These are phyloP conservation scores for Lecanosticta acicola DNA, from an alignment of 2,329 filamentous ascomycete species.

Conservation along the genomic window DNA sequence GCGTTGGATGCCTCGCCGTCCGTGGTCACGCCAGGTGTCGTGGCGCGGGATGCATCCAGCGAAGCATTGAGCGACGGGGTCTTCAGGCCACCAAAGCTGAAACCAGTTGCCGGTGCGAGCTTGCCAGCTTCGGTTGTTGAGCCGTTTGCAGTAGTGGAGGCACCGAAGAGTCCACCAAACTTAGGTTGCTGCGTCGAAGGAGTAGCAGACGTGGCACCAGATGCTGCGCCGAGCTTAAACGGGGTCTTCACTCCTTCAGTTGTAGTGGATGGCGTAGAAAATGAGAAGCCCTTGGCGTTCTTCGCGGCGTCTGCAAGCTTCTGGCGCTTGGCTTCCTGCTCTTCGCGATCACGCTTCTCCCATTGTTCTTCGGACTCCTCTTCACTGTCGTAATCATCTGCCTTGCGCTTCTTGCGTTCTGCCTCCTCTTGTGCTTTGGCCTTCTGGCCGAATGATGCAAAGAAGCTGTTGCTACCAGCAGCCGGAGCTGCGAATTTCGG, in stretches of 20 bases:
- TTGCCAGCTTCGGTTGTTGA: conserved; percentile 17
- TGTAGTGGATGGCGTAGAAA: conserved; percentile 9
- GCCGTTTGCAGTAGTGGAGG: conserved; percentile 14
- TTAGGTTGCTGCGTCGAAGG: conserved; percentile 17
- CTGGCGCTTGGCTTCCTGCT: conserved; percentile 42
- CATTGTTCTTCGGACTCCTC: conserved; percentile 48
- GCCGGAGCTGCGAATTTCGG: conserved; percentile 19
- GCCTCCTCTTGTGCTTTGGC: conserved; percentile 38
- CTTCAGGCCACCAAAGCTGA: conserved; percentile 34
- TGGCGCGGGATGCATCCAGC: conserved; percentile 40
- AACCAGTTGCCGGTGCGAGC: conserved; percentile 29
- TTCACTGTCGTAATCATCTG: conserved; percentile 48
- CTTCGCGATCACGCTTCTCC: conserved; percentile 42
- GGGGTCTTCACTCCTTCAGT: conserved; percentile 33
- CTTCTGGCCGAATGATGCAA: conserved; percentile 36
- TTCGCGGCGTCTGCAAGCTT: conserved; percentile 37
- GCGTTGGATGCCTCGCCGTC: conserved; percentile 33
- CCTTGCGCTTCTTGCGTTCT: conserved; percentile 45
- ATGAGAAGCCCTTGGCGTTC: conserved; percentile 26
- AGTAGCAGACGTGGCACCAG: conserved; percentile 22
- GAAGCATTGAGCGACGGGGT: conserved; percentile 37
- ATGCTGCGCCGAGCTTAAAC: conserved; percentile 41
- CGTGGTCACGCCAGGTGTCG: conserved; percentile 44
- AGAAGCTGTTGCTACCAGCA: conserved; percentile 33
- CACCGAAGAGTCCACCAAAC: conserved; percentile 9